These are phyloP conservation scores for Daldinia bambusicola DNA, from an alignment of 495 filamentous ascomycete species.

Conservation along the genomic window DNA sequence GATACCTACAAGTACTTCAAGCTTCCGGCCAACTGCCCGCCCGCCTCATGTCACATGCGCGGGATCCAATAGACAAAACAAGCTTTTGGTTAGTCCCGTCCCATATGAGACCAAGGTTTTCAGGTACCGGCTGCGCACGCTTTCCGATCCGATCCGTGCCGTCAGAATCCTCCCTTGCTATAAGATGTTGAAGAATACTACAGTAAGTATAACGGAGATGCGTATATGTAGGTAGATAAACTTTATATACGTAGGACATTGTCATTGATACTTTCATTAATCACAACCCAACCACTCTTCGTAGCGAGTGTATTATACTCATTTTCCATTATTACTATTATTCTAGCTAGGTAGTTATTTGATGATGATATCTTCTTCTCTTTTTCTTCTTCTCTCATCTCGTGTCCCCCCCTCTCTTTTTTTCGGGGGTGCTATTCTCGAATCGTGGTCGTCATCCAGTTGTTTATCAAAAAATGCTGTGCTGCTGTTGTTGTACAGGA, in stretches of 20 bases:
- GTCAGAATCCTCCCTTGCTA: neutral
- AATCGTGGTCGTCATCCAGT: conserved; percentile 33
- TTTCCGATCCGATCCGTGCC: neutral
- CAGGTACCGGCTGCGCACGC: conserved; percentile 23
- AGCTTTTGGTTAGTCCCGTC: conserved; percentile 9
- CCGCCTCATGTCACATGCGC: conserved; percentile 30
- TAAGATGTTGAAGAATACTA: neutral
- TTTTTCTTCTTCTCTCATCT: conserved; percentile 21
- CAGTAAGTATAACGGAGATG: too few species aligned
- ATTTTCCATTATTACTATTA: conserved; percentile 36
- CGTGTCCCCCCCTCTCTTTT: conserved; percentile 13
- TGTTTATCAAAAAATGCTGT: conserved; percentile 16
- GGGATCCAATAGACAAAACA: neutral
- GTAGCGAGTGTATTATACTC: neutral
- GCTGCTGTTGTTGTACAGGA: conserved; percentile 28
- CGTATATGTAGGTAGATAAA: too few species aligned
- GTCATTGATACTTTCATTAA: too few species aligned
- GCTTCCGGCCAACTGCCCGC: conserved; percentile 9
- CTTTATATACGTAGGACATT: neutral
- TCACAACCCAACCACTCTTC: too few species aligned
- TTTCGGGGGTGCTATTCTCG: conserved; percentile 8
- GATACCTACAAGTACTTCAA: too few species aligned
- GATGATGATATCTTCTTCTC: neutral
- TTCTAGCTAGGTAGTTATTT: conserved; percentile 23
- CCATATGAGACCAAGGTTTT: conserved; percentile 6